Percentiles rank a stretch among this genome's conserved stretches.
phyloP scores from a whole-genome alignment of 2,329 filamentous ascomycete species.

The Botryotinia narcissicola region DNA sequence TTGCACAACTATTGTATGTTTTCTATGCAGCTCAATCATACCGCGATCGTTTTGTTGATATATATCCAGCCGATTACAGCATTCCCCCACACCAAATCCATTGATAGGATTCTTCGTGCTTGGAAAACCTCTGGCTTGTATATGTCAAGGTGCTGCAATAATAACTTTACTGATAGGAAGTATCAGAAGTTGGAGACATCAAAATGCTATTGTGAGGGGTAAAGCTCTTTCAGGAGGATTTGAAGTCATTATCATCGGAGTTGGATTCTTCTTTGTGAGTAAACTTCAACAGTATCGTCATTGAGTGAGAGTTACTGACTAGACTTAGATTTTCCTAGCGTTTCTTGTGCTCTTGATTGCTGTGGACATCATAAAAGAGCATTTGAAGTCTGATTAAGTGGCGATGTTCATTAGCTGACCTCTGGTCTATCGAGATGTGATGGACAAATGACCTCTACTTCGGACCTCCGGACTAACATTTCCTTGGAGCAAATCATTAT shows the following conservation, averaged over 20 bases:
- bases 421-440: background rate
- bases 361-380: conserved; percentile 36
- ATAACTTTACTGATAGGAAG: conserved; percentile 50
- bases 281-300: background rate
- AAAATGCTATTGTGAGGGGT: conserved; percentile 56
- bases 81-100: conserved; percentile 37
- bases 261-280: conserved; percentile 49
- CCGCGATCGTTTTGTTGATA: conserved; percentile 24
- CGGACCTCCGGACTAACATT: background rate
- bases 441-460: conserved; percentile 5
- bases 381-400: conserved; percentile 18
- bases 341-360: conserved; percentile 35
- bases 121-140: conserved; percentile 55
- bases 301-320: conserved; percentile 13
- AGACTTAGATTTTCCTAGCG: conserved; percentile 31
- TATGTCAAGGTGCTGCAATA: conserved; percentile 45
- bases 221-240: conserved; percentile 58
- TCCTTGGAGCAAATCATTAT: background rate
- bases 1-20: conserved; percentile 61
- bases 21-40: conserved; percentile 18
- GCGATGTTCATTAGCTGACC: background rate
- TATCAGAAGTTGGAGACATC: conserved; percentile 59
- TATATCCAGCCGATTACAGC: conserved; percentile 48
- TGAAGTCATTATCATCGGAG: conserved; percentile 52
- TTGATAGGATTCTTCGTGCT: conserved; percentile 58